Base-by-base conservation (phyloP, 2,329 filamentous ascomycete species). In the Venturia effusa region DNA sequence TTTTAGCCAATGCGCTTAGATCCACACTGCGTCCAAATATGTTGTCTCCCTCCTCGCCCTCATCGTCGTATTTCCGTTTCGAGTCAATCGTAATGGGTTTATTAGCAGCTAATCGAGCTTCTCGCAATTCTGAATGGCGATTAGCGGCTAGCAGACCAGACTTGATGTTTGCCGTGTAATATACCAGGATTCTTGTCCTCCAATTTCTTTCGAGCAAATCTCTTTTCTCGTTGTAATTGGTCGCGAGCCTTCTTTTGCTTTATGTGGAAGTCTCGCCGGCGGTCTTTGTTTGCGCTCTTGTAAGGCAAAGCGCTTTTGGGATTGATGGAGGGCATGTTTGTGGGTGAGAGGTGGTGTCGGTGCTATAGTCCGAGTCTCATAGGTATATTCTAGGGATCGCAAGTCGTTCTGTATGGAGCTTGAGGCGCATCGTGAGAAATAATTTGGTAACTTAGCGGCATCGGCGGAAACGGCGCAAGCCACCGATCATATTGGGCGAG, bases 61-160 rank as follows among this genome's bases (percentile, higher is more conserved):
- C 83, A 62, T 92, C 87, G 70, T 97, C 92, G 90, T 91, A 97
- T 39, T 90, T 86, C 73, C 94, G 85, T 80, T 96, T 96, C 70
- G 86, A 84, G 70, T 97, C 92, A 65, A 96, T 82, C 0, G 91
- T 96, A 63, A 84, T 75, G 0, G 94, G 89, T 54, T 92, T 83
- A 77, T 96, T 96, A 68, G 83, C 85, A 66, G 85, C 86, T 66
- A 93, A 79, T 69, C 94, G 84, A 68, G 88, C 84, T 66, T 84
- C 85, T 68, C 86, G 85, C 66, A 96, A 76, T 65, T 85, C 83
- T 1, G 93, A 92, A 71, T 97, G 37, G 15, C 37, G 15, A 39
- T 39, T 10, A 39, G 37, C 37, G 3, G 2, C 37, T 2, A 10
- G 8, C 37, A 10, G 37, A 39, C 15, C 37, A 39, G 8, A 15